Conservation (phyloP, 139 green algal genomes). For the Chlorella sp. region DNA sequence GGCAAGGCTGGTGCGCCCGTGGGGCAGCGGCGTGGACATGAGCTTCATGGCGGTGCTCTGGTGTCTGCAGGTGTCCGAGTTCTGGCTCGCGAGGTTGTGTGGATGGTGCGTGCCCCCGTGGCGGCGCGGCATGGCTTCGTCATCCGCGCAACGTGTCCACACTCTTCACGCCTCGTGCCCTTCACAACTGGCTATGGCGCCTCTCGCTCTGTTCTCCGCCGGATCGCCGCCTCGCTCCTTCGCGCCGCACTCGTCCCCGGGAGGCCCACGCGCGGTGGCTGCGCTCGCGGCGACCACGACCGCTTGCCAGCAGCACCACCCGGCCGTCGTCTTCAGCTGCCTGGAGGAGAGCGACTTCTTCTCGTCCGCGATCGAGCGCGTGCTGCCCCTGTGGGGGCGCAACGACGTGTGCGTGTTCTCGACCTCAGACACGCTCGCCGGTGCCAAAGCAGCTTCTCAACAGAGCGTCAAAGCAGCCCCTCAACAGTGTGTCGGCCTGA, state of each 20-base stretch:
- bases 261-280: background rate
- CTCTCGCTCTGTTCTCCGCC: background rate
- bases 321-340: slow-evolving; percentile 35
- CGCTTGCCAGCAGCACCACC: background rate
- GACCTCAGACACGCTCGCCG: background rate
- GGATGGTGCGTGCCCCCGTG: too few relatives aligned
- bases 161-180: too few relatives aligned
- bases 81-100: too few relatives aligned
- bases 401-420: background rate
- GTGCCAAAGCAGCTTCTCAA: background rate
- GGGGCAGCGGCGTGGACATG: too few relatives aligned
- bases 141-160: too few relatives aligned
- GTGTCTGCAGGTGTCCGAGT: too few relatives aligned
- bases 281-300: background rate
- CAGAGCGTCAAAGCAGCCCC: background rate
- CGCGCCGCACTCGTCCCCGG: background rate
- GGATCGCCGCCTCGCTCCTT: background rate
- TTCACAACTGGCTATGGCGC: background rate
- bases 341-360: slow-evolving; percentile 46
- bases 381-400: slow-evolving; percentile 27
- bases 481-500: background rate
- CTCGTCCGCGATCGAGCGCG: slow-evolving; percentile 28
- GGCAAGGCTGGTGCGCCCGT: too few relatives aligned
- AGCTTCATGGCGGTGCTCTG: too few relatives aligned
- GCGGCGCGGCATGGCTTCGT: too few relatives aligned